Evolutionary conservation across 2,329 filamentous ascomycete genomes (phyloP).

Genomic region (Rutstroemia sp.): DNA sequence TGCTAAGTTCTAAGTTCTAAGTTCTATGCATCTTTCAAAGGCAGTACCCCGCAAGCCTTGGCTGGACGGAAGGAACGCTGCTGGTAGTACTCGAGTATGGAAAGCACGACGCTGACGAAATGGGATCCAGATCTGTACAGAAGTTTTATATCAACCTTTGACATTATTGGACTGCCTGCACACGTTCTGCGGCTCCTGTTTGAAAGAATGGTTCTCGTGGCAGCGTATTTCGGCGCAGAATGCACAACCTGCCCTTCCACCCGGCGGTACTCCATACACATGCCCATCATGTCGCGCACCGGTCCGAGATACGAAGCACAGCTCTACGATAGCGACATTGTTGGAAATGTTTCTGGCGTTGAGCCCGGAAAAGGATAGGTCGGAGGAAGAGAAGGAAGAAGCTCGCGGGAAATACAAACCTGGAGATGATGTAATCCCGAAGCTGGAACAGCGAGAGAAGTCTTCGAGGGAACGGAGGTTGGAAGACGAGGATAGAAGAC

Average conservation of each 20-base stretch:
- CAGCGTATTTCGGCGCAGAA: constrained; percentile 39
- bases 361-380: constrained; percentile 68
- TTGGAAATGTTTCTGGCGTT: constrained; percentile 80
- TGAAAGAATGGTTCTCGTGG: constrained; percentile 92
- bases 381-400: constrained; percentile 66
- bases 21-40: constrained; percentile 31
- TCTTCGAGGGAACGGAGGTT: constrained; percentile 45
- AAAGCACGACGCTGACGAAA: not conserved
- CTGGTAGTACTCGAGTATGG: not conserved
- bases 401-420: constrained; percentile 70
- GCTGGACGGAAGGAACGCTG: not conserved
- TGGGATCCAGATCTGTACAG: constrained; percentile 76
- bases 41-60: not conserved
- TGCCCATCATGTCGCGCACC: constrained; percentile 87
- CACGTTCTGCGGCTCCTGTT: constrained; percentile 90
- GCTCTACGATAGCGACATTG: constrained; percentile 83
- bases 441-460: constrained; percentile 43
- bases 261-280: constrained; percentile 51
- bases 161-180: constrained; percentile 90
- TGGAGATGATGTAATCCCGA: constrained; percentile 73
- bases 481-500: constrained; percentile 34
- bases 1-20: constrained; percentile 37
- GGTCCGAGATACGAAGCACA: constrained; percentile 81
- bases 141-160: constrained; percentile 83
- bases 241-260: constrained; percentile 18